Percentiles rank a stretch among this genome's conserved stretches.
Evolutionary conservation across 352 stramenopile genomes (phyloP).

Genomic region (Phytophthora europaea): DNA sequence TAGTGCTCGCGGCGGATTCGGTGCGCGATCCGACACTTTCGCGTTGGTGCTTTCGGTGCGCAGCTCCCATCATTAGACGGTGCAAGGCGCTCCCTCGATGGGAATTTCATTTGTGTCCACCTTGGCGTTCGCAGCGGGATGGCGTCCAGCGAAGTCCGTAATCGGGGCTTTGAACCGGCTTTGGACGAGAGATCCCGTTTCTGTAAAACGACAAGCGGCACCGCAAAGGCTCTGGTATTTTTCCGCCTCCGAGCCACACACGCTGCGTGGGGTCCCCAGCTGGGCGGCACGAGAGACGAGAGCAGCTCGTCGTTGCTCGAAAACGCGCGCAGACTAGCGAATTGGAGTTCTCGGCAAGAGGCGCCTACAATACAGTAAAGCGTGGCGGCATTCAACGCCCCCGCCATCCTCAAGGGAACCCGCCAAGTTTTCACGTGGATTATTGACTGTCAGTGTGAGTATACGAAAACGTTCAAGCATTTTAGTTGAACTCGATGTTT

Average conservation of each 20-base stretch:
- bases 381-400: background rate
- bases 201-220: slow-evolving; percentile 27
- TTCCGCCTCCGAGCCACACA: slow-evolving; percentile 34
- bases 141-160: slow-evolving; percentile 16
- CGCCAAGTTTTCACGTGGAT: background rate
- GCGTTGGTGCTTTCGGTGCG: slow-evolving; percentile 16
- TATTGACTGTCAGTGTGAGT: background rate
- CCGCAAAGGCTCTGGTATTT: slow-evolving; percentile 29
- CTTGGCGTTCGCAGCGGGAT: slow-evolving; percentile 16
- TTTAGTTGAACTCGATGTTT: slow-evolving; percentile 23
- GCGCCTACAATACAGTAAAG: background rate
- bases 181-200: slow-evolving; percentile 6
- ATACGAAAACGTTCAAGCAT: background rate
- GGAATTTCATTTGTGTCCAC: slow-evolving; percentile 50
- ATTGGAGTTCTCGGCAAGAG: slow-evolving; percentile 5
- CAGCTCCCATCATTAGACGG: slow-evolving; percentile 8
- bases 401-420: slow-evolving; percentile 7
- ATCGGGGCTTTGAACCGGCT: slow-evolving; percentile 10
- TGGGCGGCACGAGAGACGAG: slow-evolving; percentile 22
- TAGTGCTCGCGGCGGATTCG: background rate
- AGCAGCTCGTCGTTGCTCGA: background rate
- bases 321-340: slow-evolving; percentile 17
- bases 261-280: slow-evolving; percentile 16
- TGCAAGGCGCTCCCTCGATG: background rate
- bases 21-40: slow-evolving; percentile 13